Base-by-base conservation (phyloP, 2,329 filamentous ascomycete species). In the Salinomyces thailandicus region DNA sequence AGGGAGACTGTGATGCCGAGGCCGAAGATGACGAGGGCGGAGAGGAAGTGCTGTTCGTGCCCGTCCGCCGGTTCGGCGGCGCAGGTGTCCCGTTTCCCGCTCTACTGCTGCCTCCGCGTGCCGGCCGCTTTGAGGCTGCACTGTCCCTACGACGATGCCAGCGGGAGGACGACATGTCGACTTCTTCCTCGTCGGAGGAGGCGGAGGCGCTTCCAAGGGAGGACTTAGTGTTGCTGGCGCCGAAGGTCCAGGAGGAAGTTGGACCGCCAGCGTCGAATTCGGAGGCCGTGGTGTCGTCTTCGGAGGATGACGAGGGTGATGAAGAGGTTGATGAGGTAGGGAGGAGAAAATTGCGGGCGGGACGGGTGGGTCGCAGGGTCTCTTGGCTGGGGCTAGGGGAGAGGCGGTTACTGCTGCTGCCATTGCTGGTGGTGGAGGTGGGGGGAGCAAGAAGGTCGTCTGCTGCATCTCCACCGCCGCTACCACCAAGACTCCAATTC, bases 311-410 rank as follows among this genome's bases (percentile, higher is more conserved):
- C n/a, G n/a, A n/a, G n/a, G n/a, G n/a, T n/a, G n/a, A n/a, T n/a
- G n/a, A n/a, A n/a, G n/a, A n/a, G n/a, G n/a, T n/a, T n/a, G n/a
- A n/a, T n/a, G n/a, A n/a, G 14, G 26, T 41, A 35, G 69, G 73
- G 33, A 84, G 69, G 11, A 79, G 67, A 41, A 81, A 76, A 43
- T 77, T 78, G 3, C 73, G 71, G 1, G 78, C 77, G 12, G 77
- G 68, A 46, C 75, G 76, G 0, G 79, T 70, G 1, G 85, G 84
- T 33, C 81, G 73, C 1, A 93, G 62, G 0, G 86, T 93, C 59
- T 91, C 85, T 51, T 86, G 80, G 0, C 85, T 93, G 0, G 85
- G 78, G 0, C 84, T 85, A 1, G 82, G 81, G 5, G 81, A 84
- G 29, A 75, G 51, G 6, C 59, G 60, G 18, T 13, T 33, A 4